Base-by-base conservation (phyloP, 2,329 filamentous ascomycete species). In the Pseudopyrenochaeta lycopersici region DNA sequence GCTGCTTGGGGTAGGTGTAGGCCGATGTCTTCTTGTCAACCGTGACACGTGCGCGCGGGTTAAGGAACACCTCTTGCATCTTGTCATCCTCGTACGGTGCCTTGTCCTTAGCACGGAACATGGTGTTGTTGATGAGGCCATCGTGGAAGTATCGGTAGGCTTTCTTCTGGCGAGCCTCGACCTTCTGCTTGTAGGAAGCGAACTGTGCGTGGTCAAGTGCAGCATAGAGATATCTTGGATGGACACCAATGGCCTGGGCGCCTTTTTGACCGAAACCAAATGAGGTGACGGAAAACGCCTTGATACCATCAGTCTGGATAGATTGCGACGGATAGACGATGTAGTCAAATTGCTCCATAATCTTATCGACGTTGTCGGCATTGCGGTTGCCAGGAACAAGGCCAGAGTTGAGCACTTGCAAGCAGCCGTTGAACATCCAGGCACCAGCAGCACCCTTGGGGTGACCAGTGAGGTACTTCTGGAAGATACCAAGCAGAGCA, bases 261-360 rank as follows among this genome's bases (percentile, higher is more conserved):
- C 95, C 95, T 87, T 99, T 99, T 79, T 99, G 95, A 66, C 95
- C 95, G 83, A 99, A 99, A 78, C 95, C 95, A 77, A 99, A 99
- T 0, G 96, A 99, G 6, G 96, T 99, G 61, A 99, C 92, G 1
- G 92, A 97, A 85, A 99, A 98, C 12, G 95, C 96, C 82, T 98
- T 99, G 83, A 99, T 85, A 60, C 95, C 95, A 71, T 99, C 95
- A 7, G 95, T 99, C 82, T 99, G 95, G 67, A 99, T 93, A 77
- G 88, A 90, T 69, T 91, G 90, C 80, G 90, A 97, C 41, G 95
- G 95, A 80, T 97, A 99, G 61, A 98, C 91, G 66, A 99, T 96
- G 81, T 97, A 90, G 76, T 99, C 95, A 67, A 95, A 99, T 76
- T 97, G 86, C 84, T 98, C 94, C 90, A 99, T 96, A 66, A 93